A percentile compares a stretch with the other conserved stretches of the same genome.
phyloP scores from a whole-genome alignment of 2,329 filamentous ascomycete genomes.

The Raffaelea arxii region DNA sequence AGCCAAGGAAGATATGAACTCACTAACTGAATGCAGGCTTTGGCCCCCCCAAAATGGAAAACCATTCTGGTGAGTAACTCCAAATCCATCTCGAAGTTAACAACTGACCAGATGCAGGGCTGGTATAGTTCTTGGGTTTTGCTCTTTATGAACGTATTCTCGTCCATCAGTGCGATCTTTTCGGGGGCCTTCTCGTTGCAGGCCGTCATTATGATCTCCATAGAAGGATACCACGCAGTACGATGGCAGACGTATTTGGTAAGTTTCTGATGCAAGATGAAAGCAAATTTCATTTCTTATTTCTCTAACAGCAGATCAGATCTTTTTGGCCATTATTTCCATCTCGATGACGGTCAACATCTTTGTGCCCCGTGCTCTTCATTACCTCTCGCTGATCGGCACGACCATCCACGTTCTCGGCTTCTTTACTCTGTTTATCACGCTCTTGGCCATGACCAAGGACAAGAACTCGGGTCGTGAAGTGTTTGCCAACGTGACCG shows the following conservation, averaged over 20 bases:
- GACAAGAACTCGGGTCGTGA: constrained; percentile 1
- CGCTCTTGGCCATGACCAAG: constrained; percentile 1
- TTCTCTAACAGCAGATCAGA: background rate
- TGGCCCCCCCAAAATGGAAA: background rate
- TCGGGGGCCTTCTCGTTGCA: constrained; percentile 3
- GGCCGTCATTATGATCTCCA: constrained; percentile 2
- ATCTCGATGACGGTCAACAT: background rate
- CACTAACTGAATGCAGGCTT: background rate
- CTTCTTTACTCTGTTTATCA: constrained; percentile 4
- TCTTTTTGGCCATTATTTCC: background rate
- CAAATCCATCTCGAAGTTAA: background rate
- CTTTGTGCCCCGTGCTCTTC: background rate
- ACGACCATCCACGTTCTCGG: constrained; percentile 1
- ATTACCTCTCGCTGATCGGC: constrained; percentile 2
- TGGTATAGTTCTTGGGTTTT: constrained; percentile 4
- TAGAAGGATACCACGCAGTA: background rate
- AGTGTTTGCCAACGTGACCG: constrained; percentile 1
- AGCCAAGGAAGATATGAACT: background rate
- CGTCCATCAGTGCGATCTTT: constrained; percentile 5
- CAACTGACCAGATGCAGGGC: background rate
- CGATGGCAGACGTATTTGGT: constrained; percentile 1
- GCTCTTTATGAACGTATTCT: constrained; percentile 1
- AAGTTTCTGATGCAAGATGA: too few relatives aligned
- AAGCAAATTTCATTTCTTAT: background rate
- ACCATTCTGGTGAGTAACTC: background rate